phyloP scores from a whole-genome alignment of 768 basidiomycete genomes.

The Agrocybe praecox region DNA sequence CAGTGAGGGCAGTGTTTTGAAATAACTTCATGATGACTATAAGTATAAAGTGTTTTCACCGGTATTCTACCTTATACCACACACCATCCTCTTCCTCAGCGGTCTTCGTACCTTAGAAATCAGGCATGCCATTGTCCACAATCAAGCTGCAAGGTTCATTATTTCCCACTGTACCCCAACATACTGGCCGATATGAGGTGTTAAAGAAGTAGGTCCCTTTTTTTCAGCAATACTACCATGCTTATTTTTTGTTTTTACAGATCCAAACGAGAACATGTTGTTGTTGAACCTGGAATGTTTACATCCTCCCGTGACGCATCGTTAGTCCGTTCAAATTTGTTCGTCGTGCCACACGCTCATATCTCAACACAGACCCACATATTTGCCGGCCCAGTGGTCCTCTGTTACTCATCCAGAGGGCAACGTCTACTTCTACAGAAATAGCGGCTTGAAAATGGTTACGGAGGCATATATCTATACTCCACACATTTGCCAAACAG shows the following conservation, averaged over 20 bases:
- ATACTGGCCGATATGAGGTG: slow-evolving; percentile 21
- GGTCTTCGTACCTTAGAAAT: no score
- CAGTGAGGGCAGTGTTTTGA: no score
- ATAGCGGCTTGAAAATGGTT: slow-evolving; percentile 41
- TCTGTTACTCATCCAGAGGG: slow-evolving; percentile 61
- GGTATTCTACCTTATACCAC: no score
- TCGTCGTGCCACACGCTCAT: not conserved
- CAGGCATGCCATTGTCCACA: no score
- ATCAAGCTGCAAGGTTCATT: slow-evolving; percentile 6
- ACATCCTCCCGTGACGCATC: slow-evolving; percentile 12
- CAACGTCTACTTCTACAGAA: slow-evolving; percentile 51
- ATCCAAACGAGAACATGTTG: slow-evolving; percentile 6
- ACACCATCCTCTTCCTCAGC: no score
- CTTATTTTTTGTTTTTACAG: no score
- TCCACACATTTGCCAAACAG: slow-evolving; percentile 30
- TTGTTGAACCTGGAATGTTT: slow-evolving; percentile 22
- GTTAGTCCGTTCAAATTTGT: slow-evolving; percentile 10
- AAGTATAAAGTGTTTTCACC: no score
- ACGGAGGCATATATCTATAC: slow-evolving; percentile 58
- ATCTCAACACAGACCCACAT: slow-evolving; percentile 36
- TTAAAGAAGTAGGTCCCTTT: slow-evolving; percentile 10
- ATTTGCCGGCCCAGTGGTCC: slow-evolving; percentile 52
- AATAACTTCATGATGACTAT: no score
- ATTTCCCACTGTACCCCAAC: slow-evolving; percentile 10
- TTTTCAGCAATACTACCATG: not conserved